A percentile compares a stretch with the other conserved stretches of the same genome.
phyloP scores from a whole-genome alignment of 768 basidiomycete species.

The Psilocybe cubensis region DNA sequence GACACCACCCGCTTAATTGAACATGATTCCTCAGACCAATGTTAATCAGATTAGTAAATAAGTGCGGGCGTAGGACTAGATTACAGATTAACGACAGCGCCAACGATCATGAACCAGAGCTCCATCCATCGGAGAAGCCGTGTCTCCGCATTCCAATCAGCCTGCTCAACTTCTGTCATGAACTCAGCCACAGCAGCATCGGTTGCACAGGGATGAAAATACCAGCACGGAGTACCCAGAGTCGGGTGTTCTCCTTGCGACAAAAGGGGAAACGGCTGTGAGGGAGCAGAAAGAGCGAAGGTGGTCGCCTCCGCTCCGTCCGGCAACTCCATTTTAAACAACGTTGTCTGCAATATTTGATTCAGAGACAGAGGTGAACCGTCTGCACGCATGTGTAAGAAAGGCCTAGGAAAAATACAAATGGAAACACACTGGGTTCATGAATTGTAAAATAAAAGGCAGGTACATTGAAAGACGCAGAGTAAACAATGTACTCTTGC shows the following conservation, averaged over 20 bases:
- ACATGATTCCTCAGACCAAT: neutral
- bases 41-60: neutral
- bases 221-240: slow-evolving; percentile 78
- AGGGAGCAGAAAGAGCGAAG: slow-evolving; percentile 56
- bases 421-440: slow-evolving; percentile 60
- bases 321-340: slow-evolving; percentile 59
- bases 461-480: slow-evolving; percentile 80
- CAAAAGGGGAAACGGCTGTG: slow-evolving; percentile 70
- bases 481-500: slow-evolving; percentile 74
- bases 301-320: slow-evolving; percentile 47
- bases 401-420: slow-evolving; percentile 1
- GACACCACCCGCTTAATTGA: neutral
- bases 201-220: slow-evolving; percentile 87
- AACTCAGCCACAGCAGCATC: slow-evolving; percentile 69
- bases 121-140: slow-evolving; percentile 59
- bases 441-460: slow-evolving; percentile 81
- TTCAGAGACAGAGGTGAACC: slow-evolving; percentile 64
- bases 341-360: slow-evolving; percentile 56
- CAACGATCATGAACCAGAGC: slow-evolving; percentile 79
- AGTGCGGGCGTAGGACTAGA: neutral
- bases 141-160: slow-evolving; percentile 32
- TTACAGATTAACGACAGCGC: slow-evolving; percentile 59
- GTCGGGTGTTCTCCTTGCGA: slow-evolving; percentile 90
- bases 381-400: slow-evolving; percentile 42
- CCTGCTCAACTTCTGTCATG: slow-evolving; percentile 47